Evolutionary conservation across 768 basidiomycete genomes (phyloP).

Genomic region (Hypsizygus marmoreus): DNA sequence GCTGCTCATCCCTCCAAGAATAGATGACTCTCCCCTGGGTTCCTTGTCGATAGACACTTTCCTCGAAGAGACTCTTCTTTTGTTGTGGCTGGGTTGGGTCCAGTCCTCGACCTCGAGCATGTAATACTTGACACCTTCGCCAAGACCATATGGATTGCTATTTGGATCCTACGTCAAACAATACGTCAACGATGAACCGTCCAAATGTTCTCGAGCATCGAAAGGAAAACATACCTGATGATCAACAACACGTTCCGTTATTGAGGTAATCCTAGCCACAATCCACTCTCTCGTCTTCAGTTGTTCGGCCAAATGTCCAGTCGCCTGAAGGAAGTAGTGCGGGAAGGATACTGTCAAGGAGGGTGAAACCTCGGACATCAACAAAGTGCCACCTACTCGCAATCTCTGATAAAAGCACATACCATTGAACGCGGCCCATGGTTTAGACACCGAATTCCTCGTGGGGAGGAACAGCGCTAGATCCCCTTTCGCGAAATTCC

Average conservation of each 20-base stretch:
- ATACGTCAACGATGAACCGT: slow-evolving; percentile 5
- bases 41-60: slow-evolving; percentile 49
- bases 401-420: slow-evolving; percentile 23
- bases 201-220: no score
- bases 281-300: slow-evolving; percentile 93
- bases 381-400: slow-evolving; percentile 5
- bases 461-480: slow-evolving; percentile 95
- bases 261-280: slow-evolving; percentile 87
- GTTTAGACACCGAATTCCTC: slow-evolving; percentile 87
- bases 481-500: slow-evolving; percentile 94
- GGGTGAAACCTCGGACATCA: slow-evolving; percentile 39
- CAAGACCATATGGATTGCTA: slow-evolving; percentile 88
- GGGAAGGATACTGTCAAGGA: slow-evolving; percentile 81
- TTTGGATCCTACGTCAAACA: slow-evolving; percentile 85
- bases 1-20: slow-evolving; percentile 31
- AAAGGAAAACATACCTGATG: slow-evolving; percentile 54
- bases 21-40: slow-evolving; percentile 35
- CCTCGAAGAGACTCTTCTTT: slow-evolving; percentile 55
- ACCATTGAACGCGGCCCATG: slow-evolving; percentile 99
- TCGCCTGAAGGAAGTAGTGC: slow-evolving; percentile 94
- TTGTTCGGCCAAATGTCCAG: slow-evolving; percentile 84
- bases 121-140: slow-evolving; percentile 89
- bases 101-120: slow-evolving; percentile 94
- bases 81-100: slow-evolving; percentile 74
- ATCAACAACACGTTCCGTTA: slow-evolving; percentile 84